These are phyloP conservation scores for Calonectria hongkongensis DNA, from an alignment of 2,329 filamentous ascomycete genomes.

Conservation along the genomic window DNA sequence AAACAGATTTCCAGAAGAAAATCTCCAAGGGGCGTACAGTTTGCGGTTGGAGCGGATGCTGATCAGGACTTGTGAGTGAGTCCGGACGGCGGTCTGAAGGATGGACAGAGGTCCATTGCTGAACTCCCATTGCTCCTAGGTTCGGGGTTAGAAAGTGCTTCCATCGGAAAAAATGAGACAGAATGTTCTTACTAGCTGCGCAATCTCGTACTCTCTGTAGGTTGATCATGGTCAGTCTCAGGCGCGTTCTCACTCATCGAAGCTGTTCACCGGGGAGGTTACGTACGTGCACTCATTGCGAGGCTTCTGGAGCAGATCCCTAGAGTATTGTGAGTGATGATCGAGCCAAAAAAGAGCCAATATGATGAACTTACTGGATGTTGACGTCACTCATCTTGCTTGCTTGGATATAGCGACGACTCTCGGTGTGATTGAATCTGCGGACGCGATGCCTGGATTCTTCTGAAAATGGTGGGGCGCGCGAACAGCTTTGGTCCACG, in stretches of 20 bases:
- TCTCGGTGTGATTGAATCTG: slow-evolving; percentile 32
- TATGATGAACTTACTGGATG: slow-evolving; percentile 29
- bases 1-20: not conserved
- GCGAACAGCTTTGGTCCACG: slow-evolving; percentile 27
- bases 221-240: slow-evolving; percentile 26
- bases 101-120: slow-evolving; percentile 37
- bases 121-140: slow-evolving; percentile 37
- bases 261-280: slow-evolving; percentile 11
- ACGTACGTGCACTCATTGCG: slow-evolving; percentile 40
- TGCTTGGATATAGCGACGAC: slow-evolving; percentile 28
- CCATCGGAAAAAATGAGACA: not conserved
- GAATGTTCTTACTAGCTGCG: slow-evolving; percentile 31
- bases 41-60: slow-evolving; percentile 40
- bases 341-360: not conserved
- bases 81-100: slow-evolving; percentile 36
- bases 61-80: slow-evolving; percentile 38
- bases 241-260: slow-evolving; percentile 23
- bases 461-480: slow-evolving; percentile 31
- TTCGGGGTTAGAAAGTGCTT: not conserved
- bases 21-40: slow-evolving; percentile 14
- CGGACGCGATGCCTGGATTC: slow-evolving; percentile 37
- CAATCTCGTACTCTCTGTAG: slow-evolving; percentile 34
- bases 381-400: slow-evolving; percentile 37
- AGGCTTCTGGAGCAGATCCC: slow-evolving; percentile 39
- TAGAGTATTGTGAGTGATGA: slow-evolving; percentile 20